Evolutionary conservation across 108 stramenopile species (phyloP).

Genomic region (Nitzschia sp.): DNA sequence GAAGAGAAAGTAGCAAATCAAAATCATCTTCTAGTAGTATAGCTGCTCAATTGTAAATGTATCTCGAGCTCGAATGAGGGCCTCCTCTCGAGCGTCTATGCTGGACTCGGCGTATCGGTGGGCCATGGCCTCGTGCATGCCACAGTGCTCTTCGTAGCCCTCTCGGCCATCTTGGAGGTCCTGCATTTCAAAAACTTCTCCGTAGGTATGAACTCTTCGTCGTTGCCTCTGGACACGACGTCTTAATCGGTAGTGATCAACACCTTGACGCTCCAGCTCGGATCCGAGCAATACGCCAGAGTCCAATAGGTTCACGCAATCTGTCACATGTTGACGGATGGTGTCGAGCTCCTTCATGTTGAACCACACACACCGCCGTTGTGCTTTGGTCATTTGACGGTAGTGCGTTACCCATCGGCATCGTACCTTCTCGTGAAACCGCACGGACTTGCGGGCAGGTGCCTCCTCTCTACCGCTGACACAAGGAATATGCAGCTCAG

Average conservation of each 20-base stretch:
- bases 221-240: neutral
- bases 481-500: too few species aligned
- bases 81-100: neutral
- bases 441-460: conserved; percentile 5
- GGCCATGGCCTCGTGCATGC: conserved; percentile 6
- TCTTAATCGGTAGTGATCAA: neutral
- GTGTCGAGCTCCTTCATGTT: neutral
- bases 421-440: conserved; percentile 2
- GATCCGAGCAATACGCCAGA: neutral
- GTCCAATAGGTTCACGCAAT: neutral
- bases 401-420: conserved; percentile 5
- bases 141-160: neutral
- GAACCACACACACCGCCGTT: neutral
- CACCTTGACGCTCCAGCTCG: conserved; percentile 1
- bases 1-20: too few species aligned
- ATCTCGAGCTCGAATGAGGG: neutral
- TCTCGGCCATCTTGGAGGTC: conserved; percentile 1
- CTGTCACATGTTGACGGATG: conserved; percentile 2
- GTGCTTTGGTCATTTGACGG: neutral
- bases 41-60: neutral
- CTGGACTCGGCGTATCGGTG: neutral
- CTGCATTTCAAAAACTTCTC: conserved; percentile 9
- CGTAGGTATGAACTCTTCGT: neutral
- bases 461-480: too few species aligned
- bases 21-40: too few species aligned